These are phyloP conservation scores for Odontarrhena argentea DNA, from an alignment of 345 rosid genomes.

Conservation along the genomic window DNA sequence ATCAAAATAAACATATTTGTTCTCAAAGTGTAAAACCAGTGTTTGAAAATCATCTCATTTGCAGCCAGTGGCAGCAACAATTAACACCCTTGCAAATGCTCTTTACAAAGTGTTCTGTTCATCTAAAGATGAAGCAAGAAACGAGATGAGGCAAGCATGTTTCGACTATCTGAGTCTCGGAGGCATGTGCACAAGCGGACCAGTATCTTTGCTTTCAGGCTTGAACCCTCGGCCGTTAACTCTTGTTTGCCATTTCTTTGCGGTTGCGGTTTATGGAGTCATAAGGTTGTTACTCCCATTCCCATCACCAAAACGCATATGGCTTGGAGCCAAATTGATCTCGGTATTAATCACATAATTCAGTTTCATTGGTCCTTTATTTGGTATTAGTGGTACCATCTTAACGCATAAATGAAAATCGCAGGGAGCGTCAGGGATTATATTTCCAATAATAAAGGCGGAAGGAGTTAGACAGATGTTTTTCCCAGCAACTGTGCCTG, in stretches of 20 bases:
- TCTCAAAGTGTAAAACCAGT: background rate
- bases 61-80: conserved; percentile 56
- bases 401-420: background rate
- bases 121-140: conserved; percentile 51
- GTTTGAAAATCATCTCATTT: background rate
- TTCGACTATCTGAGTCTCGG: conserved; percentile 52
- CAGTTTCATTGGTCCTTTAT: background rate
- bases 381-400: background rate
- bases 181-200: conserved; percentile 48
- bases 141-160: conserved; percentile 53
- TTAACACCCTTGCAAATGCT: conserved; percentile 51
- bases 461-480: conserved; percentile 59
- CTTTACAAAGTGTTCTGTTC: conserved; percentile 52
- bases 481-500: conserved; percentile 54
- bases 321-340: conserved; percentile 52
- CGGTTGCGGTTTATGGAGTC: conserved; percentile 54
- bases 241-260: conserved; percentile 52
- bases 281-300: conserved; percentile 49
- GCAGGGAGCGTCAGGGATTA: conserved; percentile 57
- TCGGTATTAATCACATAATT: conserved; percentile 36
- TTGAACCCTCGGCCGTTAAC: conserved; percentile 47
- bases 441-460: conserved; percentile 53
- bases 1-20: background rate
- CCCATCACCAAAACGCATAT: conserved; percentile 53
- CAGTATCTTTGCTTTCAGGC: conserved; percentile 53